Evolutionary conservation across 179 eudicot species (phyloP).

Genomic region (Vitellaria paradoxa): DNA sequence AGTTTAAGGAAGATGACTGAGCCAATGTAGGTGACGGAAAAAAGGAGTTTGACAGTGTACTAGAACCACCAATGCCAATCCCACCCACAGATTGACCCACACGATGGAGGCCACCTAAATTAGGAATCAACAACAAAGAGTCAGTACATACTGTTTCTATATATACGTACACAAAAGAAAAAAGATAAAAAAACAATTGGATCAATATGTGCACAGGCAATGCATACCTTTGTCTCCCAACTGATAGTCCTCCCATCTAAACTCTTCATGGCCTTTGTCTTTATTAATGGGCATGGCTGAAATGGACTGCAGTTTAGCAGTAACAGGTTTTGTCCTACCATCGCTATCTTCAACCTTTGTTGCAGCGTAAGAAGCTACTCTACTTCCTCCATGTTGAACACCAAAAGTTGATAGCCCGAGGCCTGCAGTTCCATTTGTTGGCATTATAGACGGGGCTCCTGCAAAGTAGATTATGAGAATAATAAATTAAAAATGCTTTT

Average conservation of each 20-base stretch:
- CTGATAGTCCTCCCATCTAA: slow-evolving; percentile 31
- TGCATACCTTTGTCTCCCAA: slow-evolving; percentile 14
- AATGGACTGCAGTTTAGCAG: slow-evolving; percentile 16
- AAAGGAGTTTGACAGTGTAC: background rate
- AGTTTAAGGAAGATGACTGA: background rate
- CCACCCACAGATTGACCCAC: slow-evolving; percentile 20
- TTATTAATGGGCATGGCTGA: slow-evolving; percentile 24
- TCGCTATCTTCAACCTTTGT: background rate
- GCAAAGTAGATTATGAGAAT: background rate
- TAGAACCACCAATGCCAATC: slow-evolving; percentile 1
- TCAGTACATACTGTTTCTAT: background rate
- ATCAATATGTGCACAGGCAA: background rate
- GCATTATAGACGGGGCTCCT: slow-evolving; percentile 9
- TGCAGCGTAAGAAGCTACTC: slow-evolving; percentile 9
- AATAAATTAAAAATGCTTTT: background rate
- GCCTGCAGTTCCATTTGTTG: background rate
- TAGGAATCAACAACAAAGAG: background rate
- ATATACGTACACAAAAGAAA: background rate
- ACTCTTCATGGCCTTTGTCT: slow-evolving; percentile 27
- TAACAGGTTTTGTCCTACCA: background rate
- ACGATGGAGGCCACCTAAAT: background rate
- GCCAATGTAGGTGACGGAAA: too few relatives aligned
- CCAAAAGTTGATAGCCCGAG: background rate
- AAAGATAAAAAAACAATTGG: background rate
- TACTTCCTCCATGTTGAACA: slow-evolving; percentile 14